Conservation (phyloP, 352 stramenopile genomes). For the Peronospora farinosa region DNA sequence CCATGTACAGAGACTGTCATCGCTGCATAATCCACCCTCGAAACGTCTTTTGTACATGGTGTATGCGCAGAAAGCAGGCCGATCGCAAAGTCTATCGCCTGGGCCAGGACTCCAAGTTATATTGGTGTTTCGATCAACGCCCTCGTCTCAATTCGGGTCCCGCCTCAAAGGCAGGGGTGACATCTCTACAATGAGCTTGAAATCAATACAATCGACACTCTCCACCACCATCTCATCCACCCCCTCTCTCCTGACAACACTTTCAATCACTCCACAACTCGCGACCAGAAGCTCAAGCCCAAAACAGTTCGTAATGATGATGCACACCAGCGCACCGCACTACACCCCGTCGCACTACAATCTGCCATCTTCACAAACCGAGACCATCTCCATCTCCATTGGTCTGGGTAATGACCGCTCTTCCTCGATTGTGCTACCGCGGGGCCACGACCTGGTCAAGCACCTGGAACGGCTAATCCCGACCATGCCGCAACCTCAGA, state of each 20-base stretch:
- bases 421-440: slow-evolving; percentile 47
- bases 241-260: neutral
- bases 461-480: slow-evolving; percentile 43
- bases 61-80: neutral
- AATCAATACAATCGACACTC: slow-evolving; percentile 5
- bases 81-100: too few species aligned
- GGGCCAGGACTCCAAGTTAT: too few species aligned
- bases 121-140: neutral
- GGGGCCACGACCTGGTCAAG: slow-evolving; percentile 42
- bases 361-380: slow-evolving; percentile 3
- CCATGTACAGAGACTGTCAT: too few species aligned
- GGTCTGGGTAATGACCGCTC: slow-evolving; percentile 29
- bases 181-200: slow-evolving; percentile 1
- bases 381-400: slow-evolving; percentile 52
- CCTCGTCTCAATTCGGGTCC: neutral
- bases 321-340: slow-evolving; percentile 15
- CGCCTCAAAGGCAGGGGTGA: neutral
- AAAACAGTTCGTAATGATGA: slow-evolving; percentile 20
- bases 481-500: neutral
- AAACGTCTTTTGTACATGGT: neutral
- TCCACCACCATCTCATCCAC: neutral
- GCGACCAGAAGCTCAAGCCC: slow-evolving; percentile 18
- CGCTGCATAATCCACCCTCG: too few species aligned
- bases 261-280: slow-evolving; percentile 26
- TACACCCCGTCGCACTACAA: slow-evolving; percentile 16